A percentile compares a stretch with the other conserved stretches of the same genome.
These are phyloP conservation scores for Irpex lacteus DNA, from an alignment of 1,284 basidiomycete species.

Conservation along the genomic window DNA sequence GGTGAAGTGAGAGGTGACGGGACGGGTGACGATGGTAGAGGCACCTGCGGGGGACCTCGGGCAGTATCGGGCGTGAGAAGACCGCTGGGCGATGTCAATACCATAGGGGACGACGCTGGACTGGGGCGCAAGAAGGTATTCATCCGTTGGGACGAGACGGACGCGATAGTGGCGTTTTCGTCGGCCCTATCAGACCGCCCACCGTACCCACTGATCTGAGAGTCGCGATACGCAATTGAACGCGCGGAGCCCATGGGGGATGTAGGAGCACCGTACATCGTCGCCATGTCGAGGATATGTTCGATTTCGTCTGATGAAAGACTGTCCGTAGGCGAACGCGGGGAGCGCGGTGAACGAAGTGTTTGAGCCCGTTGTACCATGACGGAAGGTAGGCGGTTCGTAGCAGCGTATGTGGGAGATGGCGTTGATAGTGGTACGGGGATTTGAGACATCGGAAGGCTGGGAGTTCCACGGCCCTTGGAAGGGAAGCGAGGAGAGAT, in stretches of 20 bases:
- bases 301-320: conserved; percentile 46
- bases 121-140: neutral
- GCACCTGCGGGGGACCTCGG: conserved; percentile 23
- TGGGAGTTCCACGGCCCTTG: neutral
- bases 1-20: conserved; percentile 17
- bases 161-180: neutral
- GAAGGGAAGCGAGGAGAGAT: neutral
- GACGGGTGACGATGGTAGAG: conserved; percentile 24
- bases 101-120: neutral
- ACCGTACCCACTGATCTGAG: neutral
- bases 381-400: neutral
- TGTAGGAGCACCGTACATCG: conserved; percentile 27
- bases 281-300: conserved; percentile 50
- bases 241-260: conserved; percentile 12
- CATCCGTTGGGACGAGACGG: neutral
- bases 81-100: neutral
- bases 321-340: neutral
- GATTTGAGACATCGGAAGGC: conserved; percentile 8
- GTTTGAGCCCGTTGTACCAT: neutral
- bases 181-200: neutral
- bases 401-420: neutral
- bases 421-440: conserved; percentile 7
- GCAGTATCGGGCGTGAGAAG: conserved; percentile 11
- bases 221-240: neutral
- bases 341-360: neutral